These are phyloP conservation scores for Aspergillus asperescens DNA, from an alignment of 495 filamentous ascomycete species.

Conservation along the genomic window DNA sequence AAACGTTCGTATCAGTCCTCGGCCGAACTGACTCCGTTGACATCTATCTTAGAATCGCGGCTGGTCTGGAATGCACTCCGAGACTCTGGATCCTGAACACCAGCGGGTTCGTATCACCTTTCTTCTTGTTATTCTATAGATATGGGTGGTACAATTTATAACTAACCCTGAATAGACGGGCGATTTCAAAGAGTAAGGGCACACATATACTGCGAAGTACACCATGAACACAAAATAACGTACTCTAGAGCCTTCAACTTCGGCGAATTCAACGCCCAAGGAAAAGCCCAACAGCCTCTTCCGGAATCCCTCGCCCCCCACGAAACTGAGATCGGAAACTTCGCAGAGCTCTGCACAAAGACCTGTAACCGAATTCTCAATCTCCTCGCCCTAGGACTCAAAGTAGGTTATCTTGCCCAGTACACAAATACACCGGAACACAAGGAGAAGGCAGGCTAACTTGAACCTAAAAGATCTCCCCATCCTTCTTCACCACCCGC, in stretches of 20 bases:
- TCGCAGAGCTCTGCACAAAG: constrained; percentile 63
- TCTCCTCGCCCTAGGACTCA: constrained; percentile 70
- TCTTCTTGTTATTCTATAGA: no score
- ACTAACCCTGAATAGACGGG: constrained; percentile 54
- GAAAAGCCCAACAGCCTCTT: constrained; percentile 75
- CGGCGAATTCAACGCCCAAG: constrained; percentile 59
- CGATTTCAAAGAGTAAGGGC: constrained; percentile 81
- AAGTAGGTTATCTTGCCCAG: no score
- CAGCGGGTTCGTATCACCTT: constrained; percentile 57
- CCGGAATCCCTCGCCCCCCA: constrained; percentile 57
- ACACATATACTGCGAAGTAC: not conserved
- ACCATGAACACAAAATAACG: constrained; percentile 1
- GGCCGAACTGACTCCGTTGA: not conserved
- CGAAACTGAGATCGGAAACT: constrained; percentile 56
- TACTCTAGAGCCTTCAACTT: constrained; percentile 80
- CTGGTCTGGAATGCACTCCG: constrained; percentile 83
- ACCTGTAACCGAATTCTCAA: constrained; percentile 67
- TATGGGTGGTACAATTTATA: not conserved
- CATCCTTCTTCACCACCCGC: constrained; percentile 67
- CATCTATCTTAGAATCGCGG: constrained; percentile 60
- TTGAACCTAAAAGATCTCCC: constrained; percentile 39
- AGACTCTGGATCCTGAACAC: constrained; percentile 78
- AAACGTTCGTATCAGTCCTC: constrained; percentile 39
- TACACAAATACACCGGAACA: no score
- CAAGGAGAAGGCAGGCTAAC: no score